Evolutionary conservation across 2,329 filamentous ascomycete genomes (phyloP), one percentile per base, ranked within the genome.

Genomic region (Immersiporthe knoxdaviesiana): DNA sequence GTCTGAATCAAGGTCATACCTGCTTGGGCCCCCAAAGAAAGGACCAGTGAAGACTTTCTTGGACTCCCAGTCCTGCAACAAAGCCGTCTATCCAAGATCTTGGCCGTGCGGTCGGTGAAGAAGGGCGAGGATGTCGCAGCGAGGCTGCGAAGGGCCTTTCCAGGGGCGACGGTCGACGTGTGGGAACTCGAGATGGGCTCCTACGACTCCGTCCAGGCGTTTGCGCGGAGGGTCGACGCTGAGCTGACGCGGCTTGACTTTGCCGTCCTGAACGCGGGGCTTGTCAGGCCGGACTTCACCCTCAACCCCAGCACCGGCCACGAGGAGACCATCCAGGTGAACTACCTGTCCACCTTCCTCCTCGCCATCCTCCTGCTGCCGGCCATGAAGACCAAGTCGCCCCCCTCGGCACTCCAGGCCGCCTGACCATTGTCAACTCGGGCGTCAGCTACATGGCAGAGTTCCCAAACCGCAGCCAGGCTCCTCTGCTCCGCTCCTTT

Each of bases 91-190:
- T 35, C 54, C 54, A 21, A 87, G 12, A 80, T 87, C 66, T 74
- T 87, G 3, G 83, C 80, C 5, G 83, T 85, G 0, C 83, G 85
- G 2, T 82, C 78, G 2, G 47, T 70, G 0, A 70, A 75, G 5
- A 84, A 81, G 63, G 85, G 85, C 14, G 78, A 84, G 44, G 75
- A 72, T 0, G 84, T 83, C 4, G 80, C 79, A 0, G 61, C 72
- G 0, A 73, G 72, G 24, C 76, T 84, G 18, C 74, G 70, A n/a
- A 68, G 69, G 32, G 58, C 69, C 44, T 71, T 74, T n/a, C 68
- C 72, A 6, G 69, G 72, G 18, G 72, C 74, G 27, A 73, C 59
- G 18, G 76, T 81, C 41, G 77, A 80, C 63, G 78, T 82, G 2
- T 82, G 79, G 78, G 18, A 72, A 27, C 69, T 82, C n/a, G 80